Evolutionary conservation across 768 basidiomycete genomes (phyloP).

Genomic region (Phanerochaete carnosa): DNA sequence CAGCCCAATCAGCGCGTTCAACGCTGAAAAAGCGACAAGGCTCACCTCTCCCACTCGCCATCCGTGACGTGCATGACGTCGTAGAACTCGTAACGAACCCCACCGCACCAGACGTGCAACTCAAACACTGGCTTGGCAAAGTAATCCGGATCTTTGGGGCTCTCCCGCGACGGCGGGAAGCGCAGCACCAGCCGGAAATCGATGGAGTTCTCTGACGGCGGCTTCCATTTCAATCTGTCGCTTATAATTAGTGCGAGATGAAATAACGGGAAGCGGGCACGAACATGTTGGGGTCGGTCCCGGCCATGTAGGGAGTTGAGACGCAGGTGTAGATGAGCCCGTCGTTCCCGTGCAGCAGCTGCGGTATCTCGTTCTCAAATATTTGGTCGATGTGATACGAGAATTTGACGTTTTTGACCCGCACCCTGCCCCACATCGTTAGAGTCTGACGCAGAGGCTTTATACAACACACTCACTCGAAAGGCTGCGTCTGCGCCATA

Average conservation of each 20-base stretch:
- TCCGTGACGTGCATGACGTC: slow-evolving; percentile 85
- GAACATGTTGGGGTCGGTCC: slow-evolving; percentile 87
- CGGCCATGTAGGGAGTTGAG: slow-evolving; percentile 72
- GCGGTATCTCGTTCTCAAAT: slow-evolving; percentile 78
- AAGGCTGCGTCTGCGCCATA: slow-evolving; percentile 63
- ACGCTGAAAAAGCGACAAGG: slow-evolving; percentile 15
- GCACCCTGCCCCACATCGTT: slow-evolving; percentile 49
- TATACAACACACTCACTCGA: slow-evolving; percentile 58
- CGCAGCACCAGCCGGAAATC: slow-evolving; percentile 96
- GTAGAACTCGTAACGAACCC: slow-evolving; percentile 75
- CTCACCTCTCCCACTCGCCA: slow-evolving; percentile 91
- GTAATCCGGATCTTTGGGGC: slow-evolving; percentile 69
- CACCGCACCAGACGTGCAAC: slow-evolving; percentile 81
- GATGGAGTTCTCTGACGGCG: slow-evolving; percentile 94
- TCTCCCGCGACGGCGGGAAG: slow-evolving; percentile 65
- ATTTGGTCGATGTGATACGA: slow-evolving; percentile 90
- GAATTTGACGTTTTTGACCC: slow-evolving; percentile 81
- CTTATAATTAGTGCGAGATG: background rate
- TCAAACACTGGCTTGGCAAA: slow-evolving; percentile 83
- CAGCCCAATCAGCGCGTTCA: background rate
- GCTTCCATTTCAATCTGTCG: slow-evolving; percentile 87
- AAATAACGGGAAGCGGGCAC: slow-evolving; percentile 20
- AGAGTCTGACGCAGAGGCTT: background rate
- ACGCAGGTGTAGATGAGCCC: slow-evolving; percentile 96
- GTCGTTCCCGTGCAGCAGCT: slow-evolving; percentile 87